Evolutionary conservation across 257 asterid genomes (phyloP), one percentile per base, ranked within the genome.

Genomic region (Solanum virginianum): DNA sequence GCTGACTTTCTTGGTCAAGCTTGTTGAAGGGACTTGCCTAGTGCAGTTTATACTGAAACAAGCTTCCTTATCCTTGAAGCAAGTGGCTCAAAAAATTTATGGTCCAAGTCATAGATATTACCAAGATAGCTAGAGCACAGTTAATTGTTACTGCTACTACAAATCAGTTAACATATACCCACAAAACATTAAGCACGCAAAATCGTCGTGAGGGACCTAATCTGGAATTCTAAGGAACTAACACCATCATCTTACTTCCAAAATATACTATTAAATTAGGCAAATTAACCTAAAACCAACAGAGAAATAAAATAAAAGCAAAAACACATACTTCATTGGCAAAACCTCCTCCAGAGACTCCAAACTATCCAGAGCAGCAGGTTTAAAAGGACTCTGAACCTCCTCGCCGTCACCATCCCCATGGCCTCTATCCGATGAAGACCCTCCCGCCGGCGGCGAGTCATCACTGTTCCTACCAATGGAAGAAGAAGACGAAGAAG

Each of bases 341-440:
- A 90, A 86, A 39, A 87, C 92, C 82, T 87, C 92, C 90, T 90
- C 92, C 12, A 90, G 84, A 11, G 89, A 88, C 74, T 90, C 91
- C 89, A 90, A 74, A 18, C 69, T 84, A 16, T 87, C 88, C 49
- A 89, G 16, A 66, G 81, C 87, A 16, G 88, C 91, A 26, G 84
- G 83, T 84, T 88, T 89, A 53, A 51, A 85, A 82, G 84, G 51
- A 63, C 93, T 91, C 88, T 88, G 89, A 70, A 91, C 92, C 86
- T 90, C 92, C 82, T 88, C 92, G 4, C 75, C 83, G 9, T 82
- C 91, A 8, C 85, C 90, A 55, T 70, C 86, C 16, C 39, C 70
- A 4, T 2, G 66, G 43, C 56, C 80, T 69, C 89, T 63, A 29
- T 75, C 62, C 36, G 86, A 85, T 8, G 86, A 87, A 36, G 85